A percentile compares a stretch with the other conserved stretches of the same genome.
phyloP scores from a whole-genome alignment of 441 rosid genomes.

The Theobroma grandiflorum region DNA sequence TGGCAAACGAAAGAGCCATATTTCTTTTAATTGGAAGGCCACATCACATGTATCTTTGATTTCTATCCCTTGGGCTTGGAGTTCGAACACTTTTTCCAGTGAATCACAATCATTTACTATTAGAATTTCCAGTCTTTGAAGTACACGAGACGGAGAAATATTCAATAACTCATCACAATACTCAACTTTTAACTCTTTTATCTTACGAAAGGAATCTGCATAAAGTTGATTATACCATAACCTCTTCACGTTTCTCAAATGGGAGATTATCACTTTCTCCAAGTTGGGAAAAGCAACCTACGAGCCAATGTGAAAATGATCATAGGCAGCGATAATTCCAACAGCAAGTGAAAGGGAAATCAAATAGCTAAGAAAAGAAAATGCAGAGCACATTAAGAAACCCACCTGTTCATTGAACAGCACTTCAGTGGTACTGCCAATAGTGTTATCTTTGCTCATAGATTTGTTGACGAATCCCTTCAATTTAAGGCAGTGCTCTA shows the following conservation, averaged over 20 bases:
- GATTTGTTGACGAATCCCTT: background rate
- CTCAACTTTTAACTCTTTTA: background rate
- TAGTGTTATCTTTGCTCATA: background rate
- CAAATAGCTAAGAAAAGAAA: background rate
- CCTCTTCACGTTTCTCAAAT: background rate
- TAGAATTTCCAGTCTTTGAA: background rate
- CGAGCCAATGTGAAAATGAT: too few relatives aligned
- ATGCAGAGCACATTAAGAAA: too few relatives aligned
- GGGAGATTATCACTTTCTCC: background rate
- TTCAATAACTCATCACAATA: background rate
- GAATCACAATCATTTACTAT: background rate
- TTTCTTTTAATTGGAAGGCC: background rate
- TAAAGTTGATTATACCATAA: background rate
- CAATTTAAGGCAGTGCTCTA: background rate
- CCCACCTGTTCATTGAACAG: background rate
- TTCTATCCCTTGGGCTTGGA: background rate
- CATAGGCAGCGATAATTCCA: too few relatives aligned
- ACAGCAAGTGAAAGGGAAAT: too few relatives aligned
- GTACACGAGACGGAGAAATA: background rate
- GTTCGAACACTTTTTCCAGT: background rate
- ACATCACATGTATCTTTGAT: background rate
- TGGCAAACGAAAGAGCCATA: background rate
- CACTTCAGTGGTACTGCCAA: background rate
- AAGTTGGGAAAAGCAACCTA: conserved; percentile 10
- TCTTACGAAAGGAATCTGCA: background rate